Percentiles rank a stretch among this genome's conserved stretches.
These are phyloP conservation scores for Cladosporium sp. DNA, from an alignment of 2,329 filamentous ascomycete genomes.

Conservation along the genomic window DNA sequence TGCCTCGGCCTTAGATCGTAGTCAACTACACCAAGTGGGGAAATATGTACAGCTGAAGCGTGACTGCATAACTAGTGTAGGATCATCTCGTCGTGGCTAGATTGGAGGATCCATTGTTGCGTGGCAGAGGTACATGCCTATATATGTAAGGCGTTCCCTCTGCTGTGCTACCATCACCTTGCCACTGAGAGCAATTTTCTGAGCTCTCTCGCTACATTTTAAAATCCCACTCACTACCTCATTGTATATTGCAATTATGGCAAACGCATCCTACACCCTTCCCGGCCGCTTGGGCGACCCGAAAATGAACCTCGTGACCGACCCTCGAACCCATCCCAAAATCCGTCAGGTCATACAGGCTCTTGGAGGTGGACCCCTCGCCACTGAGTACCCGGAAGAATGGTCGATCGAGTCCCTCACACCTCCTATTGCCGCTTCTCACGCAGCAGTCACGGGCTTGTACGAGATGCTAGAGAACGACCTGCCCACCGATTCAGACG, in stretches of 20 bases:
- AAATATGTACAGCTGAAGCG: not conserved
- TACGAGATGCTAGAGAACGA: slow-evolving; percentile 79
- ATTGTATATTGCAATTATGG: not conserved
- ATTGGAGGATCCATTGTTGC: not conserved
- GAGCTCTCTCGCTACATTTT: not conserved
- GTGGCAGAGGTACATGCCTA: not conserved
- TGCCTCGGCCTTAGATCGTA: not conserved
- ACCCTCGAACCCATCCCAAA: slow-evolving; percentile 30
- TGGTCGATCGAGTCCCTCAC: slow-evolving; percentile 10
- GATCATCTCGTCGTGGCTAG: not conserved
- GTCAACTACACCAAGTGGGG: not conserved
- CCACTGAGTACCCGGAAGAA: slow-evolving; percentile 1
- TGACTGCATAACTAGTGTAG: not conserved
- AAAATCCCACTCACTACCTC: not conserved
- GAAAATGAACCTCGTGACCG: slow-evolving; percentile 28
- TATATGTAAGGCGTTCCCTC: not conserved
- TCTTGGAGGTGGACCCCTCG: slow-evolving; percentile 23
- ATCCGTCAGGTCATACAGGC: slow-evolving; percentile 26
- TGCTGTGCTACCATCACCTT: not conserved
- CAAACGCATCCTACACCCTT: slow-evolving; percentile 18
- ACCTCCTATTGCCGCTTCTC: slow-evolving; percentile 4
- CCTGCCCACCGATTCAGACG: slow-evolving; percentile 23
- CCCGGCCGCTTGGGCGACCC: slow-evolving; percentile 30
- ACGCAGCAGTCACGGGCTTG: slow-evolving; percentile 53
- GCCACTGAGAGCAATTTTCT: not conserved